phyloP scores from a whole-genome alignment of 805 yeast species.

The Yamadazyma sp. region DNA sequence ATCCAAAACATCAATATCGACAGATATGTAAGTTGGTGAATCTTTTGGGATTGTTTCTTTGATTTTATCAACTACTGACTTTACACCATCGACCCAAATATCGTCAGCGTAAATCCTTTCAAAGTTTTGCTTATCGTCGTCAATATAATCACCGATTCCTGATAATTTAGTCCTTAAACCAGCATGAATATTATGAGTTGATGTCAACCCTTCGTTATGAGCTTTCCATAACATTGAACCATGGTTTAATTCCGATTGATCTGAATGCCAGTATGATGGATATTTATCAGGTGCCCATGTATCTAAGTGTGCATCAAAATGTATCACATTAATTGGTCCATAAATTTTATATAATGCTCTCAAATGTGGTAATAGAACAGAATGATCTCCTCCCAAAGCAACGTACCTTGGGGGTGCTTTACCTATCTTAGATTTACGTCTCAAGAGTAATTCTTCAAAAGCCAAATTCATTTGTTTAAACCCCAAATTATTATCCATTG shows the following conservation, averaged over 20 bases:
- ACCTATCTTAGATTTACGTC: constrained; percentile 24
- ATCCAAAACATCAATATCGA: constrained; percentile 68
- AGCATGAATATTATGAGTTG: constrained; percentile 63
- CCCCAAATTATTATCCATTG: constrained; percentile 55
- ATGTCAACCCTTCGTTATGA: constrained; percentile 60
- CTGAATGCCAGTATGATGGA: constrained; percentile 60
- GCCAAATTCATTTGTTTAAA: constrained; percentile 53
- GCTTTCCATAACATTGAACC: constrained; percentile 90
- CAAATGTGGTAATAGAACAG: constrained; percentile 68
- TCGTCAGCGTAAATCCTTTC: constrained; percentile 69
- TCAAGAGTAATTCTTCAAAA: constrained; percentile 53
- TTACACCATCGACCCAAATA: constrained; percentile 64
- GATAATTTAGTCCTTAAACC: constrained; percentile 74
- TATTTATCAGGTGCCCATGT: constrained; percentile 76
- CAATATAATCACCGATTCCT: constrained; percentile 61
- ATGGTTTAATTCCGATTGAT: constrained; percentile 63
- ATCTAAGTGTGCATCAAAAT: constrained; percentile 83
- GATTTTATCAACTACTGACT: constrained; percentile 52
- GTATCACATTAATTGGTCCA: constrained; percentile 71
- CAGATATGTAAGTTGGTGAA: constrained; percentile 69
- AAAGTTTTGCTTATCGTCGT: constrained; percentile 69
- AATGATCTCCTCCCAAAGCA: constrained; percentile 82
- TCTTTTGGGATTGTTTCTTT: constrained; percentile 54
- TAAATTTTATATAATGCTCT: constrained; percentile 59
- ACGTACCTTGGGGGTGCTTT: constrained; percentile 57